Percentiles rank a stretch among this genome's conserved stretches.
These are phyloP conservation scores for Tricholomella constricta DNA, from an alignment of 768 basidiomycete species.

Conservation along the genomic window DNA sequence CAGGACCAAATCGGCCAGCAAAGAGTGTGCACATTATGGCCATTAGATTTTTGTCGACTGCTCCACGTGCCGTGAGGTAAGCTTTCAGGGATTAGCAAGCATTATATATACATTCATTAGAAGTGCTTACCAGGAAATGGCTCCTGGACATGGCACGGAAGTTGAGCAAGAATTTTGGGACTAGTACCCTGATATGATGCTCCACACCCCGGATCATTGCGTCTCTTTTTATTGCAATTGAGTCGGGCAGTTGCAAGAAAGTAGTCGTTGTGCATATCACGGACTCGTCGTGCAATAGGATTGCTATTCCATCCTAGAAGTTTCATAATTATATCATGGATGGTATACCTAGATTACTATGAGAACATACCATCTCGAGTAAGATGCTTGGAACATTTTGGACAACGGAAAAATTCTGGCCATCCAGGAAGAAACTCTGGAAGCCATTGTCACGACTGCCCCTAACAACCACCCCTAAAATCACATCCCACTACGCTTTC, in stretches of 20 bases:
- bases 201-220: not conserved
- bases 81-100: too few species aligned
- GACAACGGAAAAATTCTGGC: not conserved
- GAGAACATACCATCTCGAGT: not conserved
- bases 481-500: too few species aligned
- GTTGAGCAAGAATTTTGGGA: too few species aligned
- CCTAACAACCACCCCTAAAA: too few species aligned
- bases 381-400: not conserved
- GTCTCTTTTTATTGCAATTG: not conserved
- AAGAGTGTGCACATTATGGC: too few species aligned
- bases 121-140: too few species aligned
- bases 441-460: too few species aligned
- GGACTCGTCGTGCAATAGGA: not conserved
- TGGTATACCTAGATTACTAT: not conserved
- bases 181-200: not conserved
- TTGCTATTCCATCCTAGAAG: not conserved
- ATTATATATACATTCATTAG: too few species aligned
- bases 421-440: not conserved
- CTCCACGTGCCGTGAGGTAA: too few species aligned
- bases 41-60: too few species aligned
- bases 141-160: too few species aligned
- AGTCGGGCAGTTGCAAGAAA: not conserved
- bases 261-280: not conserved
- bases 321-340: not conserved
- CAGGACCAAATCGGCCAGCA: too few species aligned